Conservation (phyloP, 495 filamentous ascomycete genomes). For the Sordaria brevicollis region DNA sequence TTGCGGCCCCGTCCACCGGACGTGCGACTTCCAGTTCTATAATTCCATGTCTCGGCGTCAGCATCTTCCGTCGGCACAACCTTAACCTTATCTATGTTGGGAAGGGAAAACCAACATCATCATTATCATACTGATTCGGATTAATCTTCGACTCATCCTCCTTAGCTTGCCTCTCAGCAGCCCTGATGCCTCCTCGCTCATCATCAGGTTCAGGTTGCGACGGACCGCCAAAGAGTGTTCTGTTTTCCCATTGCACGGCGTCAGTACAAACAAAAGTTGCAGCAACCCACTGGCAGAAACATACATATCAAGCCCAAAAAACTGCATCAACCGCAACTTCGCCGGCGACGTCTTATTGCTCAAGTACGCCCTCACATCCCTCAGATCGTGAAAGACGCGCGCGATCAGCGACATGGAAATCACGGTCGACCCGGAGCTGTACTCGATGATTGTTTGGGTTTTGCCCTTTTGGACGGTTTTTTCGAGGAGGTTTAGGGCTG, state of each 20-base stretch:
- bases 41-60: no score
- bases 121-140: conserved; percentile 51
- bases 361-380: conserved; percentile 45
- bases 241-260: no score
- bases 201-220: conserved; percentile 48
- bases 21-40: conserved; percentile 48
- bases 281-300: no score
- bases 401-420: conserved; percentile 49
- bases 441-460: conserved; percentile 46
- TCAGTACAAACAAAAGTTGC: no score
- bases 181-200: conserved; percentile 42
- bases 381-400: conserved; percentile 40
- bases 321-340: conserved; percentile 44
- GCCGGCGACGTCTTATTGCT: conserved; percentile 50
- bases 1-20: conserved; percentile 50
- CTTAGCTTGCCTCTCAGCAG: conserved; percentile 29
- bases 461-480: conserved; percentile 12
- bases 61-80: no score
- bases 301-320: conserved; percentile 48
- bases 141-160: conserved; percentile 35
- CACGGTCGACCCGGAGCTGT: conserved; percentile 53
- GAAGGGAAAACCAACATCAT: conserved; percentile 21
- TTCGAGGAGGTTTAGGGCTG: conserved; percentile 46
- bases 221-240: conserved; percentile 45
- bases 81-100: not conserved